phyloP scores from a whole-genome alignment of 2,329 filamentous ascomycete species.

The Hypoxylon sp. region DNA sequence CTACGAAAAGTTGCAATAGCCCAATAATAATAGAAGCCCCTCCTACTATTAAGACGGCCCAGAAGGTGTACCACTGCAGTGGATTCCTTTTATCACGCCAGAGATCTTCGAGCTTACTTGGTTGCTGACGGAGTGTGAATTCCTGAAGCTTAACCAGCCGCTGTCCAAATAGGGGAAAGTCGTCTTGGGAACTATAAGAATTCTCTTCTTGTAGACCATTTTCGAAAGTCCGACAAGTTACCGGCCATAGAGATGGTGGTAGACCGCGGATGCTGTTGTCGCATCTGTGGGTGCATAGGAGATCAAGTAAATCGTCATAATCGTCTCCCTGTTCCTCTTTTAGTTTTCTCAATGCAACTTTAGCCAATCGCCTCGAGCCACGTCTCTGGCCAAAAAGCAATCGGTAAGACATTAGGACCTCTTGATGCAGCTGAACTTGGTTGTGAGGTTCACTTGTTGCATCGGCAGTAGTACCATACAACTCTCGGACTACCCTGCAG shows the following conservation, averaged over 20 bases:
- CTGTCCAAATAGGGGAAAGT: neutral
- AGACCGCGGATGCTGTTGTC: no score
- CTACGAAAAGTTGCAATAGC: no score
- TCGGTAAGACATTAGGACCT: neutral
- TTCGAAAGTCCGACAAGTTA: no score
- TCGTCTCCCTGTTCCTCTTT: no score
- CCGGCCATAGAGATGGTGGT: no score
- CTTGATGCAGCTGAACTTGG: neutral
- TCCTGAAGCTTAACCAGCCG: neutral
- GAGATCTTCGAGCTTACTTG: neutral
- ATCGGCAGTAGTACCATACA: no score
- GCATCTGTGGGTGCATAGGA: no score
- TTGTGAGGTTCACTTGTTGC: no score
- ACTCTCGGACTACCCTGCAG: no score
- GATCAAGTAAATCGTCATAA: neutral
- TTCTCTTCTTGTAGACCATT: neutral
- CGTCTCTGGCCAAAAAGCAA: neutral
- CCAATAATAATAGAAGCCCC: no score
- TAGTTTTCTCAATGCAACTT: no score
- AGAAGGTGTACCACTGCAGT: constrained; percentile 6
- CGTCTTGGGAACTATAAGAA: neutral
- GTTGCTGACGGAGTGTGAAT: neutral
- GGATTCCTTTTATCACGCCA: neutral
- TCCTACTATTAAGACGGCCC: neutral
- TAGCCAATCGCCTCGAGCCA: neutral